These are phyloP conservation scores for Magnaporthales sp. DNA, from an alignment of 2,329 filamentous ascomycete species.

Conservation along the genomic window DNA sequence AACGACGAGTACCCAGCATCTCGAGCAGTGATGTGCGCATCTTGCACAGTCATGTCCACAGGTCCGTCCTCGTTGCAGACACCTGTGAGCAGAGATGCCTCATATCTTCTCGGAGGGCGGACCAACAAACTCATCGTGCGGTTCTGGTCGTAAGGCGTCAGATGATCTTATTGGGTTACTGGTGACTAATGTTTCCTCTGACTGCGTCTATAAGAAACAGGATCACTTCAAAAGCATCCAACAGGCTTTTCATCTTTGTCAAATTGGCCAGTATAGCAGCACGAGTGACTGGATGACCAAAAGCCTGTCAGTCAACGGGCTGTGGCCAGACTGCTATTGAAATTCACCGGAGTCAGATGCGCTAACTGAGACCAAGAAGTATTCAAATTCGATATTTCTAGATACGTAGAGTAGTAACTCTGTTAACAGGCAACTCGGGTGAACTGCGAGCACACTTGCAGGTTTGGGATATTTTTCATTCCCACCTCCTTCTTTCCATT, in stretches of 20 bases:
- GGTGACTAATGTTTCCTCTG: too few relatives aligned
- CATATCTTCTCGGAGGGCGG: too few relatives aligned
- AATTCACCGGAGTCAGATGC: neutral
- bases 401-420: neutral
- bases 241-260: neutral
- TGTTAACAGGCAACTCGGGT: neutral
- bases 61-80: too few relatives aligned
- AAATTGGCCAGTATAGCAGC: neutral
- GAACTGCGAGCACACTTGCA: neutral
- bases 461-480: neutral
- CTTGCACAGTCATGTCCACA: neutral
- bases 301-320: neutral
- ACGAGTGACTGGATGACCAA: neutral
- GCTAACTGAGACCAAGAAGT: neutral
- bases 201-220: too few relatives aligned
- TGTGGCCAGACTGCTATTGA: neutral
- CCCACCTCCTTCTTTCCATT: too few relatives aligned
- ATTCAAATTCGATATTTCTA: neutral
- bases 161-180: too few relatives aligned
- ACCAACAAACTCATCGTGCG: too few relatives aligned
- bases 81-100: too few relatives aligned
- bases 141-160: too few relatives aligned
- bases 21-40: neutral
- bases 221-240: too few relatives aligned
- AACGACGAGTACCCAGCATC: neutral